Percentiles rank a stretch among this genome's conserved stretches.
These are phyloP conservation scores for Aspergillus carlsbadensis DNA, from an alignment of 495 filamentous ascomycete species.

Conservation along the genomic window DNA sequence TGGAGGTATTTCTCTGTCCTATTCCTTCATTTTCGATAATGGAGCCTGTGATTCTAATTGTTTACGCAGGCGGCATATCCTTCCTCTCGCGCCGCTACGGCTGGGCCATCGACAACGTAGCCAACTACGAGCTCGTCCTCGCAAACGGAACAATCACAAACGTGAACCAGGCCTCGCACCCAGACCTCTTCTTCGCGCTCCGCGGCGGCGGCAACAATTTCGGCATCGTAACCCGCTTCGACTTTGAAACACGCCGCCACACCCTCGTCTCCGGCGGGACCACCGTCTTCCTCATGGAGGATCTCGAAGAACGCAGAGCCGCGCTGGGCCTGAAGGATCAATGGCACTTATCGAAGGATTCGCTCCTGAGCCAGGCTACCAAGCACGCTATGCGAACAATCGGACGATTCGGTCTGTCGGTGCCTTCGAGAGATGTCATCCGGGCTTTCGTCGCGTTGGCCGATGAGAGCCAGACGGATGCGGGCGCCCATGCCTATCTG, in stretches of 20 bases:
- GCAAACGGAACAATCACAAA: neutral
- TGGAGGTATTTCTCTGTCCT: neutral
- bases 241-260: neutral
- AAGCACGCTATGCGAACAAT: no score
- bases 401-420: no score
- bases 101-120: neutral
- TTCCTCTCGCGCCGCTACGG: neutral
- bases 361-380: no score
- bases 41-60: no score
- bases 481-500: neutral
- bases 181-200: neutral
- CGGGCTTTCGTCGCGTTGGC: neutral
- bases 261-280: neutral
- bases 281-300: neutral
- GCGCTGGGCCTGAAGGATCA: neutral
- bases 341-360: neutral
- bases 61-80: neutral
- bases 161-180: neutral
- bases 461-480: neutral
- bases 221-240: neutral
- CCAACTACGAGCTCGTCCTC: neutral
- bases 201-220: conserved; percentile 2
- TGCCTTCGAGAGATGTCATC: neutral
- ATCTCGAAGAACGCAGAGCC: neutral
- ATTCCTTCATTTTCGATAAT: no score